A percentile compares a stretch with the other conserved stretches of the same genome.
Evolutionary conservation across 495 filamentous ascomycete genomes (phyloP).

Genomic region (Cudoniella acicularis): DNA sequence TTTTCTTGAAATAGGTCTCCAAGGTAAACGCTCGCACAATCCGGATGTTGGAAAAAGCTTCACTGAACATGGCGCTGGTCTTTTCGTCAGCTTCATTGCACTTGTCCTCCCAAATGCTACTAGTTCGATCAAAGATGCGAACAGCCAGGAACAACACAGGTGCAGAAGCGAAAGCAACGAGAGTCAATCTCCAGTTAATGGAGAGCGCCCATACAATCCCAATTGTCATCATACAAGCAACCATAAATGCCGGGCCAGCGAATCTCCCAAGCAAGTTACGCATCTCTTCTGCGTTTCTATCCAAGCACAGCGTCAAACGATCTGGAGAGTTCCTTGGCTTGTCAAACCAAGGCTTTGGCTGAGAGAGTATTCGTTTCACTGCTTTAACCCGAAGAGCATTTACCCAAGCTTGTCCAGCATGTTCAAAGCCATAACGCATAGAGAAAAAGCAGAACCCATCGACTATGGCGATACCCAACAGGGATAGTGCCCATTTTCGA

Average conservation of each 20-base stretch:
- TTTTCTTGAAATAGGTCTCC: constrained; percentile 68
- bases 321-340: constrained; percentile 58
- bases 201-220: constrained; percentile 70
- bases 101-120: constrained; percentile 65
- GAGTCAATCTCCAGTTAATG: constrained; percentile 76
- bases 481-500: constrained; percentile 62
- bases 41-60: constrained; percentile 78
- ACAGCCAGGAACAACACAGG: constrained; percentile 68
- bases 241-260: constrained; percentile 62
- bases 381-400: constrained; percentile 66
- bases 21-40: constrained; percentile 77
- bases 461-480: constrained; percentile 63
- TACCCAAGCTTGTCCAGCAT: constrained; percentile 74
- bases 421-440: constrained; percentile 68
- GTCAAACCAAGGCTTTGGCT: constrained; percentile 85
- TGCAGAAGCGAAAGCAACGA: constrained; percentile 65
- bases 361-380: constrained; percentile 66
- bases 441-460: constrained; percentile 63
- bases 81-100: constrained; percentile 57
- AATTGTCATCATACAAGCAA: constrained; percentile 58
- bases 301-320: constrained; percentile 65
- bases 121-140: constrained; percentile 55
- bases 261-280: constrained; percentile 77
- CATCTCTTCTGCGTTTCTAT: constrained; percentile 86
- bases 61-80: constrained; percentile 59